Percentiles rank a stretch among this genome's conserved stretches.
These are phyloP conservation scores for Candida parachauliodes DNA, from an alignment of 805 yeast species.

Conservation along the genomic window DNA sequence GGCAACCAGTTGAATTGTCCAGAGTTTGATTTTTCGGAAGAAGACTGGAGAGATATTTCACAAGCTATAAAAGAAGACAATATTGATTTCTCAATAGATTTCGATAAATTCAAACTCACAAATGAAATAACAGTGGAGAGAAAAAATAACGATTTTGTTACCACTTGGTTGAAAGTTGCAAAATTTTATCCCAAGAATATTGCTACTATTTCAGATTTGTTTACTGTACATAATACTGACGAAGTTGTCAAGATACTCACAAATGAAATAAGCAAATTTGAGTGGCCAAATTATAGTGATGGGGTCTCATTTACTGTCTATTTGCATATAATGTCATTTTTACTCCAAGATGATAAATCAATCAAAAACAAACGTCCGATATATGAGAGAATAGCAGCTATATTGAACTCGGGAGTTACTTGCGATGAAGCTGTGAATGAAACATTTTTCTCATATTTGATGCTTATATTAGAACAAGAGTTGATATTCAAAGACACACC, in stretches of 20 bases:
- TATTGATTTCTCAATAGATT: constrained; percentile 10
- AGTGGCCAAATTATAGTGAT: neutral
- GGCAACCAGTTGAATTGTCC: constrained; percentile 13
- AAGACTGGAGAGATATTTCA: constrained; percentile 15
- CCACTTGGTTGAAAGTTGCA: constrained; percentile 18
- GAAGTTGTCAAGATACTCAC: neutral
- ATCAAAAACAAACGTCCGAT: constrained; percentile 7
- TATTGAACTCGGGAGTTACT: constrained; percentile 32
- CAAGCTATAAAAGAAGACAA: constrained; percentile 10
- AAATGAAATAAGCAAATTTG: neutral
- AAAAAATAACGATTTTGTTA: constrained; percentile 9
- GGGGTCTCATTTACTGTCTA: constrained; percentile 2
- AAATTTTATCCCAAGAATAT: constrained; percentile 16
- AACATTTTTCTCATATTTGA: constrained; percentile 58
- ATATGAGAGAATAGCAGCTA: constrained; percentile 31
- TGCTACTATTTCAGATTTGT: constrained; percentile 19
- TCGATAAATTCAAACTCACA: constrained; percentile 8
- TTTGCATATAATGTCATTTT: constrained; percentile 8
- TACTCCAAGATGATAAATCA: constrained; percentile 5
- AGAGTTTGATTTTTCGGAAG: constrained; percentile 13
- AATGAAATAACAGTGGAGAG: constrained; percentile 12
- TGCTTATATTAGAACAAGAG: constrained; percentile 53
- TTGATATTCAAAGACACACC: constrained; percentile 54
- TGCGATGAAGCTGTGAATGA: constrained; percentile 20
- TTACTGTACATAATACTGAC: constrained; percentile 5